phyloP scores from a whole-genome alignment of 2,329 filamentous ascomycete species.

The Zymoseptoria brevis region DNA sequence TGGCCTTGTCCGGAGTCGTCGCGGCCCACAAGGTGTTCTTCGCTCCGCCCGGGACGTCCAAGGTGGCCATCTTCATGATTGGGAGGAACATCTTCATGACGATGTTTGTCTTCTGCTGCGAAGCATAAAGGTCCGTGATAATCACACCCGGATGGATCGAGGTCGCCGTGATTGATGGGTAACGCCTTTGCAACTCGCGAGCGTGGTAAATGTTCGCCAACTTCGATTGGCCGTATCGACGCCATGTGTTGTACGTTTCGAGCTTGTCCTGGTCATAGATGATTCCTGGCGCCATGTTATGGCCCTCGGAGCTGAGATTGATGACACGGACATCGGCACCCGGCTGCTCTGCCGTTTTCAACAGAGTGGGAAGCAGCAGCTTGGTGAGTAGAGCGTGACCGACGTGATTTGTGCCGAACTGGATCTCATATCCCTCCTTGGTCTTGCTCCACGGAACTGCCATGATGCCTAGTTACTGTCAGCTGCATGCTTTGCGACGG shows the following conservation, averaged over 20 bases:
- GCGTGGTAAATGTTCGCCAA: constrained; percentile 53
- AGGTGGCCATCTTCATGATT: constrained; percentile 8
- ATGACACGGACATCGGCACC: constrained; percentile 40
- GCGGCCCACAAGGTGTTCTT: constrained; percentile 25
- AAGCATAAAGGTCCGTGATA: constrained; percentile 47
- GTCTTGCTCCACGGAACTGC: constrained; percentile 31
- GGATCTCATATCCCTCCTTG: constrained; percentile 43
- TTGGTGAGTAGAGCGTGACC: constrained; percentile 43
- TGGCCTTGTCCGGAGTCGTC: constrained; percentile 13
- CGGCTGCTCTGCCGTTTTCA: constrained; percentile 31
- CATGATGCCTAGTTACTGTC: constrained; percentile 29
- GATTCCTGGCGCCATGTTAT: constrained; percentile 22
- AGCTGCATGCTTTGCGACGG: no score
- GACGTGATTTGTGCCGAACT: constrained; percentile 46
- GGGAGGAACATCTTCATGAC: constrained; percentile 5
- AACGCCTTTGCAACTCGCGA: constrained; percentile 49
- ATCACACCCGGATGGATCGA: constrained; percentile 58
- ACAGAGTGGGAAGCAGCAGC: constrained; percentile 38
- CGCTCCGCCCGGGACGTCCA: constrained; percentile 19
- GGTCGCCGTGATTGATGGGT: constrained; percentile 55
- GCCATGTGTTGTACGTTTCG: constrained; percentile 25
- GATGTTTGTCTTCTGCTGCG: constrained; percentile 9
- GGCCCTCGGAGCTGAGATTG: constrained; percentile 33
- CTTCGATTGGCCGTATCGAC: constrained; percentile 55
- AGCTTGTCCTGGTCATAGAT: constrained; percentile 31